A percentile compares a stretch with the other conserved stretches of the same genome.
These are phyloP conservation scores for Neurospora hispaniola DNA, from an alignment of 495 filamentous ascomycete species.

Conservation along the genomic window DNA sequence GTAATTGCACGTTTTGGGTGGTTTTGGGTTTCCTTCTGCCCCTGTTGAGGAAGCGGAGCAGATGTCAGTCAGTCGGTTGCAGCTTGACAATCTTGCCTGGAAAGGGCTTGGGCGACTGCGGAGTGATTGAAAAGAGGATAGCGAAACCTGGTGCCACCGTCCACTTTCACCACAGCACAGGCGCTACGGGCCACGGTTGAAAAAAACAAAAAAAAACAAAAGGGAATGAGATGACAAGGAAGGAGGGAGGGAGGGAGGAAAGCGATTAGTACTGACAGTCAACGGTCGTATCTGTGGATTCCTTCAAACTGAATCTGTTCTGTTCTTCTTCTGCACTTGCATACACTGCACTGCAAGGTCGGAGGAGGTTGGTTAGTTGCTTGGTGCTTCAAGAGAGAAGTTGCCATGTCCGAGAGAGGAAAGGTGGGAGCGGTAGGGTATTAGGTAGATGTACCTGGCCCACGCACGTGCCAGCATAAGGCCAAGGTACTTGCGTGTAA, in stretches of 20 bases:
- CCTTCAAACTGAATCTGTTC: neutral
- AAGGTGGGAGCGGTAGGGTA: neutral
- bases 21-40: neutral
- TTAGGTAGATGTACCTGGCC: neutral
- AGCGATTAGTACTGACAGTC: neutral
- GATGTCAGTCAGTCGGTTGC: conserved; percentile 2
- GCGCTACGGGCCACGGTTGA: conserved; percentile 27
- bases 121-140: conserved; percentile 52
- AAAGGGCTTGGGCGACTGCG: conserved; percentile 48
- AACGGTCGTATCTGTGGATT: neutral
- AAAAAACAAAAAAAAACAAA: neutral
- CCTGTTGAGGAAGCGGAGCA: neutral
- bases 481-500: neutral
- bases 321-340: neutral
- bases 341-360: neutral
- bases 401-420: neutral
- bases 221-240: neutral
- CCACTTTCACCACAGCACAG: conserved; percentile 24
- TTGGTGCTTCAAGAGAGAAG: neutral
- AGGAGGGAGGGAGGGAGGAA: neutral
- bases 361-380: neutral
- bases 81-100: conserved; percentile 25
- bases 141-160: conserved; percentile 35
- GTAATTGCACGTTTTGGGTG: neutral
- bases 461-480: neutral